A percentile compares a stretch with the other conserved stretches of the same genome.
Evolutionary conservation across 768 basidiomycete genomes (phyloP).

Genomic region (Termitomyces sp.): DNA sequence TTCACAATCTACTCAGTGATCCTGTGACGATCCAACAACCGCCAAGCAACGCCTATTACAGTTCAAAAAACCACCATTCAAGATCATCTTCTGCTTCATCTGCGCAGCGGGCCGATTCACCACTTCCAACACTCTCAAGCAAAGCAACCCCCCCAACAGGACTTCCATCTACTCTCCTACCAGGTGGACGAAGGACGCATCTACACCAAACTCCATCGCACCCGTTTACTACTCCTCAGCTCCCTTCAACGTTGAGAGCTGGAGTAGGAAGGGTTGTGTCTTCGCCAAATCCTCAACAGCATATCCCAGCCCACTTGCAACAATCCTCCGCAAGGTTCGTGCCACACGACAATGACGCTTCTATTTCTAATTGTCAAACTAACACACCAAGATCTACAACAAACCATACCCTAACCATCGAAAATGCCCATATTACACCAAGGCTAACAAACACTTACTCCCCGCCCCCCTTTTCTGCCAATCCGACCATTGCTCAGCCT

Average conservation of each 20-base stretch:
- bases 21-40: not conserved
- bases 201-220: slow-evolving; percentile 12
- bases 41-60: not conserved
- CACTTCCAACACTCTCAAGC: slow-evolving; percentile 37
- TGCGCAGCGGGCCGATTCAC: slow-evolving; percentile 19
- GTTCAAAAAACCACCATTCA: slow-evolving; percentile 1
- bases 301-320: slow-evolving; percentile 4
- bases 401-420: not conserved
- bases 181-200: slow-evolving; percentile 14
- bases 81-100: slow-evolving; percentile 18
- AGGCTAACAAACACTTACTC: not conserved
- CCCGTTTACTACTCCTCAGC: slow-evolving; percentile 12
- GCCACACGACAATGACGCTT: not conserved
- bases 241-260: slow-evolving; percentile 41
- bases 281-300: not conserved
- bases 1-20: slow-evolving; percentile 12
- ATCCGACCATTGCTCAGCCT: not conserved
- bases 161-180: slow-evolving; percentile 16
- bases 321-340: slow-evolving; percentile 5
- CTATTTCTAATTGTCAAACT: not conserved
- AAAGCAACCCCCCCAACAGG: slow-evolving; percentile 2
- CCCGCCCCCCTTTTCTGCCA: not conserved
- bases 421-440: not conserved
- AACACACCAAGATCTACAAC: not conserved
- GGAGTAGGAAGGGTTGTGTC: slow-evolving; percentile 12